These are phyloP conservation scores for Aureobasidium melanogenum DNA, from an alignment of 2,329 filamentous ascomycete species.

Conservation along the genomic window DNA sequence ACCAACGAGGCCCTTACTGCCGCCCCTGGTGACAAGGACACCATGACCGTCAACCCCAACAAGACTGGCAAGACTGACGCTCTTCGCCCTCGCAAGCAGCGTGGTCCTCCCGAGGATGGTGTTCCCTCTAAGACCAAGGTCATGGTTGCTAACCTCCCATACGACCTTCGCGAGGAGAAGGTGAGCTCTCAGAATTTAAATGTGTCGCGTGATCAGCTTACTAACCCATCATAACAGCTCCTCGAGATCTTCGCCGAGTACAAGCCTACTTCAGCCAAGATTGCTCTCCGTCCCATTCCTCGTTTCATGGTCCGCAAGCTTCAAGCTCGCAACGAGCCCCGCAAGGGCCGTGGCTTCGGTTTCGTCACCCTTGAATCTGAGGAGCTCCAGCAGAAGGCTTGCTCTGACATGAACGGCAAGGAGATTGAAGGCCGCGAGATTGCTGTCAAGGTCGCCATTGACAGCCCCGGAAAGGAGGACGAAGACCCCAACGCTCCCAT, in stretches of 20 bases:
- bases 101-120: conserved; percentile 92
- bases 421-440: conserved; percentile 98
- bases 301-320: conserved; percentile 99
- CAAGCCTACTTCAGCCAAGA: conserved; percentile 90
- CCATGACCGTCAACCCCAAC: conserved; percentile 29
- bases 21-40: conserved; percentile 39
- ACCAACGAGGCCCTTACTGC: conserved; percentile 49
- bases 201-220: not conserved
- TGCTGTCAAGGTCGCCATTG: conserved; percentile 98
- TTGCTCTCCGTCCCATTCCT: conserved; percentile 94
- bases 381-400: conserved; percentile 95
- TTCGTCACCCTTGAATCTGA: conserved; percentile 95
- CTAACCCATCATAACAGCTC: conserved; percentile 49
- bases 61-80: conserved; percentile 38
- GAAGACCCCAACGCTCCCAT: conserved; percentile 48
- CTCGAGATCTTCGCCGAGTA: conserved; percentile 95
- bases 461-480: conserved; percentile 98
- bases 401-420: conserved; percentile 98
- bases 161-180: conserved; percentile 96
- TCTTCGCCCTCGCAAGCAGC: conserved; percentile 61
- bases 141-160: conserved; percentile 99
- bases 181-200: conserved; percentile 42
- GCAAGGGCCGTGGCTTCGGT: conserved; percentile 98
- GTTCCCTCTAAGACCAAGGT: conserved; percentile 99
- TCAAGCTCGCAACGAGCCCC: conserved; percentile 91